Percentiles rank a stretch among this genome's conserved stretches.
Conservation (phyloP, 441 rosid genomes). For the Raphanus hybrid region DNA sequence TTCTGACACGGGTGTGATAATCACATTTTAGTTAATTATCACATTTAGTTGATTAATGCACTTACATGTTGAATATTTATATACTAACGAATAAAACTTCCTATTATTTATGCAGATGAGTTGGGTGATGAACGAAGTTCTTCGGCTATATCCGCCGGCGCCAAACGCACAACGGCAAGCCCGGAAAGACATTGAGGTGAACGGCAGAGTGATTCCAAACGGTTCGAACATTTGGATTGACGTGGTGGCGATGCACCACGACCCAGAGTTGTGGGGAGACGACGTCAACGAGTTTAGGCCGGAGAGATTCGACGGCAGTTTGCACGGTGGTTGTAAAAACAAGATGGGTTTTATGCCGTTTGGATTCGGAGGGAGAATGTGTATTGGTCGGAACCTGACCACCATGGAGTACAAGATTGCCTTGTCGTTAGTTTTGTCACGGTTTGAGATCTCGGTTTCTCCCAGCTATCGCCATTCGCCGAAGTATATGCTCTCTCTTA, state of each 20-base stretch:
- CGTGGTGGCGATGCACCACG: constrained; percentile 93
- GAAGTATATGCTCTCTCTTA: constrained; percentile 68
- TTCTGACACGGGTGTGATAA: not conserved
- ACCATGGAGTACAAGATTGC: constrained; percentile 84
- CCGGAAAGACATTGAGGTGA: constrained; percentile 66
- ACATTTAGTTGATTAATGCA: not conserved
- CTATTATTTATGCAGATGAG: constrained; percentile 1
- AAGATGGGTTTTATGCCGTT: constrained; percentile 97
- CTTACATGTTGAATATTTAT: not conserved
- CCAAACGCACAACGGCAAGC: constrained; percentile 93
- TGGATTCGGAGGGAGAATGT: constrained; percentile 98
- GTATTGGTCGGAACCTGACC: constrained; percentile 78
- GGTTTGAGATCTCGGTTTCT: constrained; percentile 72
- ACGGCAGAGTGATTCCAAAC: constrained; percentile 58
- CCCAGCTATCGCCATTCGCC: constrained; percentile 79
- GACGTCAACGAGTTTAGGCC: constrained; percentile 82
- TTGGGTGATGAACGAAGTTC: constrained; percentile 63
- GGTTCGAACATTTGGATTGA: constrained; percentile 97
- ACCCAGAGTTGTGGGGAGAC: constrained; percentile 74
- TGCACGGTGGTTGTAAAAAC: constrained; percentile 80
- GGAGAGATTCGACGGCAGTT: constrained; percentile 73
- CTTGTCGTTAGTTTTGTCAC: constrained; percentile 61
- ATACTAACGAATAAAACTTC: not conserved
- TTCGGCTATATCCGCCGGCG: constrained; percentile 83
- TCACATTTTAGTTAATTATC: not conserved